Evolutionary conservation across 1,284 basidiomycete genomes (phyloP), one percentile per base, ranked within the genome.

Genomic region (Tetrapyrgos nigripes): DNA sequence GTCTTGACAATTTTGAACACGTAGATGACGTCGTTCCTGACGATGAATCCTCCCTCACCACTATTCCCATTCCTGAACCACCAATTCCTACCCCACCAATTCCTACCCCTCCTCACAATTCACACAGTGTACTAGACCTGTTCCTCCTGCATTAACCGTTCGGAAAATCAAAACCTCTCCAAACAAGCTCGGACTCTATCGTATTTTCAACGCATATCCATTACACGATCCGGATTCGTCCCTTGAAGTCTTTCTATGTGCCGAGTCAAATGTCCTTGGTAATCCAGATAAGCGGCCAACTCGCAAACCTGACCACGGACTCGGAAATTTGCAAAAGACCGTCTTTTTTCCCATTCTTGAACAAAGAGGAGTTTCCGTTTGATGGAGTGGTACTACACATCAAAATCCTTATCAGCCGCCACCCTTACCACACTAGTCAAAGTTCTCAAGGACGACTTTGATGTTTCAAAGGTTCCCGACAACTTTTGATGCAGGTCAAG

Each of bases 151-250:
- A 9, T 48, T 48, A 23, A 23, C 8, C n/a, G 6, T 6, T 9
- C n/a, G n/a, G 43, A 45, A 9, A 6, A 48, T 46, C 43, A 27
- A 28, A 21, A 55, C 54, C 21, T n/a, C 48, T 4, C 44, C 54
- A 3, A 55, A 55, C 31, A 29, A 48, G 5, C 21, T 49, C 24
- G 31, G 54, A 8, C 19, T 55, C n/a, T 55, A 33, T 21, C 46
- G 54, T 23, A 29, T 55, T 21, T 55, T 31, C 31, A 33, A 55
- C 14, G 19, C 46, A 3, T n/a, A 21, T 19, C 54, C 54, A 6
- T 48, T 46, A 3, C 44, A 19, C 19, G 45, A 40, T 26, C 54
- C 54, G 14, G 46, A 55, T 21, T 13, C 11, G 10, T 19, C 28
- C 10, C 28, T 31, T 13, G 17, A 28, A 26, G 17, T 49, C 23